Conservation (phyloP, 768 basidiomycete genomes). For the Boletellus emodensis region DNA sequence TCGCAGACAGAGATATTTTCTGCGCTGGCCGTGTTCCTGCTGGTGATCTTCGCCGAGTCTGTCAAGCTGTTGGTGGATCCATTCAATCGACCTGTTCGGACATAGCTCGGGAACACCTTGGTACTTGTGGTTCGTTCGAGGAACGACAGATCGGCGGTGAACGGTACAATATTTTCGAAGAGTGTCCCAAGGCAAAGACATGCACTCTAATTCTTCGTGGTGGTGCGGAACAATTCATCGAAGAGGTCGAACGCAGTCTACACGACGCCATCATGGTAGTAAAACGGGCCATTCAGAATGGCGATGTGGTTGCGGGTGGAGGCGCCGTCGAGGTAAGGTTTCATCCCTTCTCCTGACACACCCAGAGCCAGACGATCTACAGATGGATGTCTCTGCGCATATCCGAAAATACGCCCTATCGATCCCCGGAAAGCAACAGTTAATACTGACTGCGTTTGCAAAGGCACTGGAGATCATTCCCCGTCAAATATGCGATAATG, state of each 20-base stretch:
- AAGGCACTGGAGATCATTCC: constrained; percentile 98
- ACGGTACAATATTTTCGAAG: constrained; percentile 92
- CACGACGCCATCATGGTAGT: constrained; percentile 99
- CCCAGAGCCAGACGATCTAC: constrained; percentile 1
- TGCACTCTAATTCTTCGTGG: constrained; percentile 93
- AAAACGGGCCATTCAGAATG: constrained; percentile 92
- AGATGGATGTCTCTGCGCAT: constrained; percentile 98
- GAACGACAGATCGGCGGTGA: constrained; percentile 97
- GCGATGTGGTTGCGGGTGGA: constrained; percentile 95
- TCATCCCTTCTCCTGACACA: background rate
- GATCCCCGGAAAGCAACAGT: constrained; percentile 93
- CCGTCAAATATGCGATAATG: constrained; percentile 97
- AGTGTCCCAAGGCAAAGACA: constrained; percentile 90
- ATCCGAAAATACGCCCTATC: constrained; percentile 87
- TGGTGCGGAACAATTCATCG: constrained; percentile 98
- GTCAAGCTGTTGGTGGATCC: constrained; percentile 92
- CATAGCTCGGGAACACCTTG: constrained; percentile 84
- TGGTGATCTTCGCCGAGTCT: constrained; percentile 87
- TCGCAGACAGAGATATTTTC: constrained; percentile 98
- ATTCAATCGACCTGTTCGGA: constrained; percentile 95
- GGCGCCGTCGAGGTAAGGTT: constrained; percentile 86
- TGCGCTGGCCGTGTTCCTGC: constrained; percentile 94
- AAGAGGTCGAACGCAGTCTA: constrained; percentile 94
- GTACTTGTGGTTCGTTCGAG: constrained; percentile 89
- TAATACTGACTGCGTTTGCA: constrained; percentile 93